A percentile compares a stretch with the other conserved stretches of the same genome.
Conservation (phyloP, 2,329 filamentous ascomycete genomes). For the Harringtonia aguacate region DNA sequence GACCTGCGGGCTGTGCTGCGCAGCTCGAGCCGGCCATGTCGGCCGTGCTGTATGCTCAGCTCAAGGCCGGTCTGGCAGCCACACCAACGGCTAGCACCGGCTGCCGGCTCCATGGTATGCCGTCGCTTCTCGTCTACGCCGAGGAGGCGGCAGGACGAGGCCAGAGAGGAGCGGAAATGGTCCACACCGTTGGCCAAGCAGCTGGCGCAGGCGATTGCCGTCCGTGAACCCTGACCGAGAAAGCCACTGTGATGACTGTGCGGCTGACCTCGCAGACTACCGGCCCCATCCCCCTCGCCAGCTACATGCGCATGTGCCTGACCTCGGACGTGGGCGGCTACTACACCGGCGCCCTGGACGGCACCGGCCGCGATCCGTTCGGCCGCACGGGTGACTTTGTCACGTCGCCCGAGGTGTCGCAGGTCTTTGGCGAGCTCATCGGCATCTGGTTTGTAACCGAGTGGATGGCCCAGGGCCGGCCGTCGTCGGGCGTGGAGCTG, state of each 20-base stretch:
- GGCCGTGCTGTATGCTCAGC: neutral
- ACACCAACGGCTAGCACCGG: too few relatives aligned
- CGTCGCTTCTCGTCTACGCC: neutral
- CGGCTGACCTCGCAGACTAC: constrained; percentile 42
- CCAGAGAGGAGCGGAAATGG: constrained; percentile 51
- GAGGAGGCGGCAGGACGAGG: neutral
- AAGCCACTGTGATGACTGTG: neutral
- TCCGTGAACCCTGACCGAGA: constrained; percentile 25
- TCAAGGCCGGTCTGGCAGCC: too few relatives aligned
- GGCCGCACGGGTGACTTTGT: constrained; percentile 92
- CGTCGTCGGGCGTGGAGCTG: constrained; percentile 65
- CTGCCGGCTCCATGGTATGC: too few relatives aligned
- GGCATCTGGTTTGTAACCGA: constrained; percentile 93
- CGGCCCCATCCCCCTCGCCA: constrained; percentile 81
- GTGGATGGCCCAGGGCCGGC: constrained; percentile 85
- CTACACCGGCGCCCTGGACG: constrained; percentile 66
- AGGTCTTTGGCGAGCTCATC: constrained; percentile 89
- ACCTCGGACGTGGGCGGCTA: constrained; percentile 87
- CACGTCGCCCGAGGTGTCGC: constrained; percentile 94
- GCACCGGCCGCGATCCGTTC: constrained; percentile 67
- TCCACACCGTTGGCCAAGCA: constrained; percentile 87
- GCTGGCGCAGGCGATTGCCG: constrained; percentile 76
- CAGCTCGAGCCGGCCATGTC: too few relatives aligned
- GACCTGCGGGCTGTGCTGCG: neutral
- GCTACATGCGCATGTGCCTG: constrained; percentile 97